These are phyloP conservation scores for Malassezia dermatis DNA, from an alignment of 1,284 basidiomycete species.

Conservation along the genomic window DNA sequence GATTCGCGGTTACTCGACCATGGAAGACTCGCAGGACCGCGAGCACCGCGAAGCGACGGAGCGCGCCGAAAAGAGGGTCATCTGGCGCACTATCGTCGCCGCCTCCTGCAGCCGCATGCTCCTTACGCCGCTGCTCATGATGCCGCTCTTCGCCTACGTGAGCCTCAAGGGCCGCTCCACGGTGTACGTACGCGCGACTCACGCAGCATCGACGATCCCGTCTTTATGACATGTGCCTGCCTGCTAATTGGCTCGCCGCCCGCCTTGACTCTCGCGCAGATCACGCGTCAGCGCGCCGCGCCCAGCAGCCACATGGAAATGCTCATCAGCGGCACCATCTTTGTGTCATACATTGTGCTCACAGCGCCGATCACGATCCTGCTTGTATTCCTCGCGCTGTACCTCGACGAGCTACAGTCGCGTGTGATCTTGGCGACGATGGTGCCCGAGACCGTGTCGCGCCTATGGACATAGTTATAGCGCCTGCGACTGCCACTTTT, in stretches of 20 bases:
- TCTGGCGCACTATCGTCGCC: slow-evolving; percentile 65
- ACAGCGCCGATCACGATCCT: slow-evolving; percentile 39
- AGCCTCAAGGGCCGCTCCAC: slow-evolving; percentile 20
- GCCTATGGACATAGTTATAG: not conserved
- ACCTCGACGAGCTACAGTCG: slow-evolving; percentile 29
- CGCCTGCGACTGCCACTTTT: slow-evolving; percentile 9
- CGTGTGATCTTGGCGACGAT: not conserved
- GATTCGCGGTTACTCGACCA: not conserved
- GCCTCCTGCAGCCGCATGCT: slow-evolving; percentile 73
- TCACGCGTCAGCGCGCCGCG: slow-evolving; percentile 63
- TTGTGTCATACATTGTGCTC: slow-evolving; percentile 38
- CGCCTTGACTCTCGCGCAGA: slow-evolving; percentile 56
- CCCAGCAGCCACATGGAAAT: slow-evolving; percentile 81
- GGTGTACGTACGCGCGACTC: slow-evolving; percentile 14
- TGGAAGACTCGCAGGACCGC: not conserved
- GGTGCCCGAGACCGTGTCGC: not conserved
- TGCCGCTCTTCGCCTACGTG: slow-evolving; percentile 41
- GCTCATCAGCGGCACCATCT: slow-evolving; percentile 58
- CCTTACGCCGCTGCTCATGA: slow-evolving; percentile 64
- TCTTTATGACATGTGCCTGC: slow-evolving; percentile 69
- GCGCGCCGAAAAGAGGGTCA: not conserved
- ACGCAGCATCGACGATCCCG: slow-evolving; percentile 54
- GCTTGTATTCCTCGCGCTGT: slow-evolving; percentile 34
- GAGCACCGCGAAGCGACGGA: not conserved
- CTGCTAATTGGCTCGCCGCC: slow-evolving; percentile 68